phyloP scores from a whole-genome alignment of 2,329 filamentous ascomycete species.

The Botrytis tulipae region DNA sequence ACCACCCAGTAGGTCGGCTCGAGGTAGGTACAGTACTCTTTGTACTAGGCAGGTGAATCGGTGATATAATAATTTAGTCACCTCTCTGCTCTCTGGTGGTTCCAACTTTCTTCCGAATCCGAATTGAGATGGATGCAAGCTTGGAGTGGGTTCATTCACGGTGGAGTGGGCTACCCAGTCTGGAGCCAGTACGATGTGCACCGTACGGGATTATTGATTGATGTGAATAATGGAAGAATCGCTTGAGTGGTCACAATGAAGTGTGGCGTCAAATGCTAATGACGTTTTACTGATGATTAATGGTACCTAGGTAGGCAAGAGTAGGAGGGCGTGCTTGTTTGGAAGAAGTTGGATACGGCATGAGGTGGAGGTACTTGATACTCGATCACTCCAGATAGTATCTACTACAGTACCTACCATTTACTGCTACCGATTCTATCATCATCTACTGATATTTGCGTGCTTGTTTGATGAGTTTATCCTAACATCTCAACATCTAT shows the following conservation, averaged over 20 bases:
- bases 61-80: not conserved
- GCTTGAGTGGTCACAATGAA: constrained; percentile 6
- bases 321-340: not conserved
- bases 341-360: not conserved
- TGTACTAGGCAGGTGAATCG: not conserved
- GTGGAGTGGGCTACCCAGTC: not conserved
- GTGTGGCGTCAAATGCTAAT: not conserved
- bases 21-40: not conserved
- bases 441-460: not conserved
- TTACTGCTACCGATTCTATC: not conserved
- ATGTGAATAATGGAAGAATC: not conserved
- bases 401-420: not conserved
- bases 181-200: not conserved
- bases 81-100: not conserved
- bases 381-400: not conserved
- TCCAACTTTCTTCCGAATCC: not conserved
- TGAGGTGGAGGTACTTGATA: not conserved
- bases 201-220: not conserved
- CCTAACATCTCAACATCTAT: no score
- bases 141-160: not conserved
- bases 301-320: no score
- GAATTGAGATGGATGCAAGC: constrained; percentile 2
- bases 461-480: not conserved
- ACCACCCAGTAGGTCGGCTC: not conserved
- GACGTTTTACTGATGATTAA: not conserved